These are phyloP conservation scores for Omphalotus guepiniiformis DNA, from an alignment of 768 basidiomycete species.

Conservation along the genomic window DNA sequence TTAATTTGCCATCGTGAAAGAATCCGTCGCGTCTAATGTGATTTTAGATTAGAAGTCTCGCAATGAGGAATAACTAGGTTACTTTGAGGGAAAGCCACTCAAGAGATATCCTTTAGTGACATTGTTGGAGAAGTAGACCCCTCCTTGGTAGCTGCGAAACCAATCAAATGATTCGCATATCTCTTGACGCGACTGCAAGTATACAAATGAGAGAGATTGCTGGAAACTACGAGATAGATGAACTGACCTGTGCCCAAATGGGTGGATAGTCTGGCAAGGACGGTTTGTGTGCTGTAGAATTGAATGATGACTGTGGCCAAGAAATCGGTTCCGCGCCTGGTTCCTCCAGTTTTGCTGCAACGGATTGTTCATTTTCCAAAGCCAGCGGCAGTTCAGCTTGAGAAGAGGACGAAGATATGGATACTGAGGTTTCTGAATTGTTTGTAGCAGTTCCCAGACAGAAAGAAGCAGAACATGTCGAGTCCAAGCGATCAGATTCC, in stretches of 20 bases:
- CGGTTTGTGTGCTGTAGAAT: too few species aligned
- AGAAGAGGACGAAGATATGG: too few species aligned
- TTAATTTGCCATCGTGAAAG: conserved; percentile 57
- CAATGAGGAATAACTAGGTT: conserved; percentile 13
- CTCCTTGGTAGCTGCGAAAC: conserved; percentile 76
- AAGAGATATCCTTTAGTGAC: conserved; percentile 74
- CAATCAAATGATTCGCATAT: conserved; percentile 76
- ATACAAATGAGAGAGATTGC: background rate
- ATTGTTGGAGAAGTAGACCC: conserved; percentile 64
- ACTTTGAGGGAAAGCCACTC: conserved; percentile 67
- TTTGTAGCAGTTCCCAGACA: too few species aligned
- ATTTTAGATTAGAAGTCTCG: conserved; percentile 4
- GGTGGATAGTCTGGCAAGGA: too few species aligned
- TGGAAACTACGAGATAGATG: background rate
- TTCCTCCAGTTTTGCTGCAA: too few species aligned
- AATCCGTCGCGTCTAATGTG: conserved; percentile 63
- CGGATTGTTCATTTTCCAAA: too few species aligned
- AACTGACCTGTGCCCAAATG: conserved; percentile 40
- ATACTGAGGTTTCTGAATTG: too few species aligned
- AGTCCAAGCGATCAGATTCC: too few species aligned
- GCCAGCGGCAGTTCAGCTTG: too few species aligned
- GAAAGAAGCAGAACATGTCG: too few species aligned
- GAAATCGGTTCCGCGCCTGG: too few species aligned
- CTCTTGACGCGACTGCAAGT: conserved; percentile 70
- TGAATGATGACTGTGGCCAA: too few species aligned